Evolutionary conservation across 1,284 basidiomycete genomes (phyloP).

Genomic region (Erythrobasidium hasegawianum): DNA sequence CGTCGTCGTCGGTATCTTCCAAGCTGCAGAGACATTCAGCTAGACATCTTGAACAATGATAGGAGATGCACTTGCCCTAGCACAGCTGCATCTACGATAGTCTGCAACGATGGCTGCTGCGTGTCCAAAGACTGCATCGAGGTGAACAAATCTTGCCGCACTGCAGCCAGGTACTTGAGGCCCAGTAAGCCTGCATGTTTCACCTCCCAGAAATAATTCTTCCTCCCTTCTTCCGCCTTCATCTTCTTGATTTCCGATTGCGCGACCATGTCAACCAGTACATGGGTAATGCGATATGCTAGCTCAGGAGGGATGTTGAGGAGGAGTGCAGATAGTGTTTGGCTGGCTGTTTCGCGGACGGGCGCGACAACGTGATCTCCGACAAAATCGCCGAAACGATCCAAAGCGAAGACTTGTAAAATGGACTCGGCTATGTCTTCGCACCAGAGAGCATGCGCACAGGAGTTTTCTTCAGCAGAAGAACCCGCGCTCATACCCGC

Average conservation of each 20-base stretch:
- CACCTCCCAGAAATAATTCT: slow-evolving; percentile 86
- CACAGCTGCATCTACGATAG: slow-evolving; percentile 77
- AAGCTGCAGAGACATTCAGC: slow-evolving; percentile 57
- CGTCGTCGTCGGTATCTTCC: slow-evolving; percentile 90
- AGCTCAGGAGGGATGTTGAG: slow-evolving; percentile 74
- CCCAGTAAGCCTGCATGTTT: slow-evolving; percentile 94
- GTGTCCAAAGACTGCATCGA: neutral
- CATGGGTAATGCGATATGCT: slow-evolving; percentile 72
- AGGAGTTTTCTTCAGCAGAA: slow-evolving; percentile 59
- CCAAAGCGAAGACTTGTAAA: slow-evolving; percentile 86
- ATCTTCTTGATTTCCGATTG: slow-evolving; percentile 62
- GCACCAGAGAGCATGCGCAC: slow-evolving; percentile 76
- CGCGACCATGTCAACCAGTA: slow-evolving; percentile 87
- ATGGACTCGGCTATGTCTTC: slow-evolving; percentile 82
- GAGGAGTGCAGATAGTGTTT: slow-evolving; percentile 85
- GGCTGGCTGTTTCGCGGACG: slow-evolving; percentile 92
- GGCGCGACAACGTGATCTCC: slow-evolving; percentile 97
- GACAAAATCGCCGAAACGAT: slow-evolving; percentile 96
- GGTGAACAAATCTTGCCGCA: slow-evolving; percentile 72
- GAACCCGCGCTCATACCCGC: slow-evolving; percentile 54
- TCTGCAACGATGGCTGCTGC: neutral
- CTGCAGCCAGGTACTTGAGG: slow-evolving; percentile 95
- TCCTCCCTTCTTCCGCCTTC: slow-evolving; percentile 36
- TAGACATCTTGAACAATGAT: neutral
- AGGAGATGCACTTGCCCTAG: slow-evolving; percentile 72